A percentile compares a stretch with the other conserved stretches of the same genome.
These are phyloP conservation scores for Insectozyma bohioensis DNA, from an alignment of 1,139 yeast species.

Conservation along the genomic window DNA sequence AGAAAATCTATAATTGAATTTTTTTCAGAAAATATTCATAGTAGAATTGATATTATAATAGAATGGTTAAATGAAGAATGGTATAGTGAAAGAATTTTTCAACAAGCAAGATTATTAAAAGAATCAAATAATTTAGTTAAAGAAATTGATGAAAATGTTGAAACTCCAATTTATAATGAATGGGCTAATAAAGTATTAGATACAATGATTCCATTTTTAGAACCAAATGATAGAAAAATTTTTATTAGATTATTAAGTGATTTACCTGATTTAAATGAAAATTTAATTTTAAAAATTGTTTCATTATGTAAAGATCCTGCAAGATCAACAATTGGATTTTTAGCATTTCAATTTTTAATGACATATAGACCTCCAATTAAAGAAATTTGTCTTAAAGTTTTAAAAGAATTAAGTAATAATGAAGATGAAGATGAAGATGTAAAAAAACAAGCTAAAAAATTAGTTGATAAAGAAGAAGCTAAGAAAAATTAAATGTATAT, in stretches of 20 bases:
- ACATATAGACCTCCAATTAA: constrained; percentile 90
- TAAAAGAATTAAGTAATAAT: constrained; percentile 54
- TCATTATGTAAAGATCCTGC: constrained; percentile 86
- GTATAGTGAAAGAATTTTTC: constrained; percentile 64
- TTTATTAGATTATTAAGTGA: constrained; percentile 85
- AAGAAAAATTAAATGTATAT: no score
- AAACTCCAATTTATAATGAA: constrained; percentile 52
- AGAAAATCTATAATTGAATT: constrained; percentile 71
- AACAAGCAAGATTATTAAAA: constrained; percentile 18
- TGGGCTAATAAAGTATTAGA: constrained; percentile 80
- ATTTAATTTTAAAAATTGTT: constrained; percentile 61
- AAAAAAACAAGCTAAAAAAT: constrained; percentile 52
- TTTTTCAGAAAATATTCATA: constrained; percentile 71
- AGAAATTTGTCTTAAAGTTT: constrained; percentile 60
- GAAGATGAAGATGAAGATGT: constrained; percentile 57
- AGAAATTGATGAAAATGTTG: not conserved
- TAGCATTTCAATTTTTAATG: constrained; percentile 74
- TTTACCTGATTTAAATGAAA: constrained; percentile 69
- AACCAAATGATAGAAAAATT: constrained; percentile 71
- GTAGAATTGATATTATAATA: constrained; percentile 71
- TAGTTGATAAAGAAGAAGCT: constrained; percentile 43
- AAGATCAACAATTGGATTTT: constrained; percentile 75
- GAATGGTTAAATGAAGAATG: constrained; percentile 98
- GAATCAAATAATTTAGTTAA: constrained; percentile 7
- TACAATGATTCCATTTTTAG: constrained; percentile 79